Evolutionary conservation across 169 alveolate species (phyloP).

Genomic region (Cryptosporidium ubiquitum): DNA sequence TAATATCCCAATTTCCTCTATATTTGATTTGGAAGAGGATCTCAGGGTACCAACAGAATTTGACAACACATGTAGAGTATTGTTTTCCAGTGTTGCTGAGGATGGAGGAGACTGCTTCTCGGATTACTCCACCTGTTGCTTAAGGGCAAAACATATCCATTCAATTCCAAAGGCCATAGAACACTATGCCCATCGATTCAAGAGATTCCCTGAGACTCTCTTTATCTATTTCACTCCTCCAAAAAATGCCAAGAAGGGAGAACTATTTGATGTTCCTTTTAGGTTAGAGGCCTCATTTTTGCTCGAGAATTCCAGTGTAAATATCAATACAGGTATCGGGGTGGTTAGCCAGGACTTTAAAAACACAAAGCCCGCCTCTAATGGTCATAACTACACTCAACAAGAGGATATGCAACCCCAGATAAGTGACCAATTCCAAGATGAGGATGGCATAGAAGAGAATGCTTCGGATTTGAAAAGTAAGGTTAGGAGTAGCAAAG

Average conservation of each 20-base stretch:
- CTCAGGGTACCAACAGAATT: conserved; percentile 73
- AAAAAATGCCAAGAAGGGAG: conserved; percentile 89
- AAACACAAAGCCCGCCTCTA: neutral
- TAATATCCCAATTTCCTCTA: conserved; percentile 28
- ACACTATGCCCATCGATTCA: conserved; percentile 80
- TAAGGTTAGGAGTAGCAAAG: neutral
- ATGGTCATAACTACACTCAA: neutral
- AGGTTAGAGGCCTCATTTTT: conserved; percentile 84
- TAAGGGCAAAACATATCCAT: conserved; percentile 77
- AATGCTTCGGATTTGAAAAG: neutral
- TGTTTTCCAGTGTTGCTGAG: conserved; percentile 82
- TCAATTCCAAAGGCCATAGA: conserved; percentile 86
- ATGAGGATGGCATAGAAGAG: neutral
- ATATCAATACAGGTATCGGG: conserved; percentile 22
- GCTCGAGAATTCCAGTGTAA: conserved; percentile 47
- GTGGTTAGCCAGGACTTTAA: neutral
- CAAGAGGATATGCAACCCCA: neutral
- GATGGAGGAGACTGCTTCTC: conserved; percentile 79
- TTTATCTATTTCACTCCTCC: conserved; percentile 87
- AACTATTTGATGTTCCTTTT: conserved; percentile 88
- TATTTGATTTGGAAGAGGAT: conserved; percentile 48
- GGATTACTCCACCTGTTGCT: conserved; percentile 75
- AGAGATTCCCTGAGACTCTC: conserved; percentile 87
- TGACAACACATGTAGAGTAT: conserved; percentile 80
- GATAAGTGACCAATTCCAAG: neutral